These are phyloP conservation scores for Quercus gilva DNA, from an alignment of 306 rosid species.

Conservation along the genomic window DNA sequence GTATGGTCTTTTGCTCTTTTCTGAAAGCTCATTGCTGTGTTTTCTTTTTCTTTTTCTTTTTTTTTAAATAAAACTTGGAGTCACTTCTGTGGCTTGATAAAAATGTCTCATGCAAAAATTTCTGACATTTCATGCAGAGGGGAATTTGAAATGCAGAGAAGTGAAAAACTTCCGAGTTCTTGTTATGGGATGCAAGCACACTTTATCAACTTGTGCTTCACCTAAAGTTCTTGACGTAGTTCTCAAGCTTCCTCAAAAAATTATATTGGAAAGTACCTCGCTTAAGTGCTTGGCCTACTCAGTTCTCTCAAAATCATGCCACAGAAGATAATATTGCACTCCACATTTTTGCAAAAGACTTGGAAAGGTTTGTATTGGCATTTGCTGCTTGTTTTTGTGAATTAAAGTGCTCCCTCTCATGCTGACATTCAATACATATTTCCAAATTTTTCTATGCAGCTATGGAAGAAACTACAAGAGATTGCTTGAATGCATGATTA, in stretches of 20 bases:
- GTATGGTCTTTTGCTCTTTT: constrained; percentile 21
- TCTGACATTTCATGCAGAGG: constrained; percentile 35
- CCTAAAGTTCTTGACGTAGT: constrained; percentile 20
- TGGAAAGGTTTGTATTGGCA: no score
- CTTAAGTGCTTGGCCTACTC: constrained; percentile 34
- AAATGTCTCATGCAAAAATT: neutral
- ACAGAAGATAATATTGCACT: no score
- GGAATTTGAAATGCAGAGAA: constrained; percentile 24
- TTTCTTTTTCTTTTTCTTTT: no score
- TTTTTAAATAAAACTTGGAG: neutral
- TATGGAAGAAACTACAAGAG: no score
- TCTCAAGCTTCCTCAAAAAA: constrained; percentile 26
- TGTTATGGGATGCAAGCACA: constrained; percentile 42
- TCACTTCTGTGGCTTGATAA: neutral
- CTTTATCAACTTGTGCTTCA: constrained; percentile 27
- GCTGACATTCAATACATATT: no score
- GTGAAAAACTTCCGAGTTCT: neutral
- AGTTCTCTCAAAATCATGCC: constrained; percentile 12
- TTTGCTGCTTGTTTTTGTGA: no score
- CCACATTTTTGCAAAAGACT: no score
- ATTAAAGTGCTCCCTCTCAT: no score
- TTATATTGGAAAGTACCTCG: constrained; percentile 42
- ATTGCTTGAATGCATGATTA: no score
- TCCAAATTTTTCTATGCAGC: no score
- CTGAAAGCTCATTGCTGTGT: constrained; percentile 4